Conservation (phyloP, 768 basidiomycete species). For the Lentinula guzmanii region DNA sequence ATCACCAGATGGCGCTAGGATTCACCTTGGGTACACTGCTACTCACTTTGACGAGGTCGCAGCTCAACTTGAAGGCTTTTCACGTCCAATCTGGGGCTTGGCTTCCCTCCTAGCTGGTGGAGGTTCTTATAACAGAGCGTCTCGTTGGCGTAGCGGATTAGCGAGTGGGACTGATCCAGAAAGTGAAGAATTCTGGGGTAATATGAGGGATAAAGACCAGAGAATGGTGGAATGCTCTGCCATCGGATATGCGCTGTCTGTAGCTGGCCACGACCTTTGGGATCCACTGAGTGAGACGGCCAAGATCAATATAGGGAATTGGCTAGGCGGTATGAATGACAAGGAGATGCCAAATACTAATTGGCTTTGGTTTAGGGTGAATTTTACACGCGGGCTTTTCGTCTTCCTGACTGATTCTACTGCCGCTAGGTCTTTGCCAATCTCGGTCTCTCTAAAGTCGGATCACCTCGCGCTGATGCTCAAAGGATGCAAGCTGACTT, state of each 20-base stretch:
- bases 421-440: slow-evolving; percentile 61
- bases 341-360: slow-evolving; percentile 83
- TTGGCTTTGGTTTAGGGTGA: slow-evolving; percentile 77
- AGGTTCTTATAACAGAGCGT: slow-evolving; percentile 47
- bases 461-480: slow-evolving; percentile 49
- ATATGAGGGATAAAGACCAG: slow-evolving; percentile 70
- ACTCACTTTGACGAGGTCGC: slow-evolving; percentile 72
- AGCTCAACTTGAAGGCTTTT: slow-evolving; percentile 72
- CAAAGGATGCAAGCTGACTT: slow-evolving; percentile 67
- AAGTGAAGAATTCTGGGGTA: slow-evolving; percentile 69
- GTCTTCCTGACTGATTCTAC: not conserved
- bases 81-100: slow-evolving; percentile 72
- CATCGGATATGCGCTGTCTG: slow-evolving; percentile 65
- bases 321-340: slow-evolving; percentile 74
- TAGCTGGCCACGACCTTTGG: slow-evolving; percentile 61
- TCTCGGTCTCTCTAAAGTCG: slow-evolving; percentile 59
- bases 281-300: slow-evolving; percentile 47
- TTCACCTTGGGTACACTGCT: slow-evolving; percentile 62
- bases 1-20: slow-evolving; percentile 65
- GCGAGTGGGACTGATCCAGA: slow-evolving; percentile 63
- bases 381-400: slow-evolving; percentile 13
- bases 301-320: slow-evolving; percentile 53
- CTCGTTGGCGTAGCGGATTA: slow-evolving; percentile 63
- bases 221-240: slow-evolving; percentile 81
- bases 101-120: slow-evolving; percentile 63